phyloP scores from a whole-genome alignment of 2,329 filamentous ascomycete genomes.

The Dactylonectria macrodidyma region DNA sequence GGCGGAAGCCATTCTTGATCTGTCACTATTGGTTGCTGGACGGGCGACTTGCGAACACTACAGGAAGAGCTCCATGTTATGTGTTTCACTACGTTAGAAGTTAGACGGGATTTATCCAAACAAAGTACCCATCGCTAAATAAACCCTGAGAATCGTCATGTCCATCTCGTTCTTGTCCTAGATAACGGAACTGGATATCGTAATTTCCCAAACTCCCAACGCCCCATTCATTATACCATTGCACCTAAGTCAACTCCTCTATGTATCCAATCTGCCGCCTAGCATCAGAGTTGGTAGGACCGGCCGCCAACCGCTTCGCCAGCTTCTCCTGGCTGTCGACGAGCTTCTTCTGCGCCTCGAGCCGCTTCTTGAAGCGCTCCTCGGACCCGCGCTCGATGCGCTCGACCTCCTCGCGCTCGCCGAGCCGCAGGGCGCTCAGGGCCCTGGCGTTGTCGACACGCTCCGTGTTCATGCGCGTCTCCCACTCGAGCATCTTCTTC shows the following conservation, averaged over 20 bases:
- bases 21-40: conserved; percentile 13
- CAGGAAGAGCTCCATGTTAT: conserved; percentile 28
- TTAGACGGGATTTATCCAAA: conserved; percentile 3
- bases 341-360: conserved; percentile 67
- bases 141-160: background rate
- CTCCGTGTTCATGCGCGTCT: conserved; percentile 61
- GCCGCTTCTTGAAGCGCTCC: conserved; percentile 59
- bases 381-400: conserved; percentile 63
- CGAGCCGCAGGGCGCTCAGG: conserved; percentile 63
- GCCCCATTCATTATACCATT: conserved; percentile 29
- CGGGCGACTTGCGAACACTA: conserved; percentile 7
- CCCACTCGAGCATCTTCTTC: conserved; percentile 64
- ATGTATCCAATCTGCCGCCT: conserved; percentile 71
- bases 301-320: conserved; percentile 62
- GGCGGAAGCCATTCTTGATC: background rate
- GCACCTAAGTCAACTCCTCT: conserved; percentile 62
- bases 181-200: background rate
- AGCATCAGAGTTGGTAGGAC: conserved; percentile 43
- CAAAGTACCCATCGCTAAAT: background rate
- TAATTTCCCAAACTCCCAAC: conserved; percentile 27
- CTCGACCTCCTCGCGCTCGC: conserved; percentile 67
- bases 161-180: background rate
- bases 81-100: conserved; percentile 4
- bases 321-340: conserved; percentile 63
- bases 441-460: conserved; percentile 64